Conservation (phyloP, 345 rosid species). For the Citrus mangshanensis region DNA sequence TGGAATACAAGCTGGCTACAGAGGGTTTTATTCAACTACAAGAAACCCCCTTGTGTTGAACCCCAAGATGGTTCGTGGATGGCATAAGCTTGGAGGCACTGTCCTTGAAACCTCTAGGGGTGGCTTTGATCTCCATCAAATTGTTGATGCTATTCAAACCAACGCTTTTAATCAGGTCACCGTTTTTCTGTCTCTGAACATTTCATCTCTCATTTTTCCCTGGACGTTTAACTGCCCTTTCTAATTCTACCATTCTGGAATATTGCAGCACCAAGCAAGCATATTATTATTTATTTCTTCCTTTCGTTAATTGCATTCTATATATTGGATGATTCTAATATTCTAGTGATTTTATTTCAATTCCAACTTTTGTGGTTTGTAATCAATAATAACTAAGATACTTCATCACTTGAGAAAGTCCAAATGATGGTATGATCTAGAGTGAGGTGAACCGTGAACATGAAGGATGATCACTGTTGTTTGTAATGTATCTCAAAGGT, state of each 20-base stretch:
- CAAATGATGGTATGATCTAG: not conserved
- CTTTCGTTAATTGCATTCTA: not conserved
- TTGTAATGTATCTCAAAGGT: not conserved
- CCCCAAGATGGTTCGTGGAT: conserved; percentile 62
- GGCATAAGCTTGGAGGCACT: conserved; percentile 89
- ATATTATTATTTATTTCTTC: not conserved
- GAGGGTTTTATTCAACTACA: conserved; percentile 75
- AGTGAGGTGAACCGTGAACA: not conserved
- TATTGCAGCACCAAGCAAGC: not conserved
- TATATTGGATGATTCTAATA: not conserved
- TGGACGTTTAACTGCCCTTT: not conserved
- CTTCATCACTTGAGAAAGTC: not conserved
- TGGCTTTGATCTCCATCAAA: conserved; percentile 65
- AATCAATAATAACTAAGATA: not conserved
- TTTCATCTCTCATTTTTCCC: not conserved
- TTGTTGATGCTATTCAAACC: conserved; percentile 63
- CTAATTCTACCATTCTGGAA: not conserved
- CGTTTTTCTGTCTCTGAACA: not conserved
- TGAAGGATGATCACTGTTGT: not conserved
- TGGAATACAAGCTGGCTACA: conserved; percentile 77
- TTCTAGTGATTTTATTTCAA: not conserved
- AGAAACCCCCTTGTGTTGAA: conserved; percentile 42
- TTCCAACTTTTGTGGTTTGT: not conserved
- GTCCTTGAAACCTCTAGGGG: conserved; percentile 80
- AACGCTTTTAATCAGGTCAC: conserved; percentile 65